Conservation (phyloP, 768 basidiomycete species). For the Serendipita sp. region DNA sequence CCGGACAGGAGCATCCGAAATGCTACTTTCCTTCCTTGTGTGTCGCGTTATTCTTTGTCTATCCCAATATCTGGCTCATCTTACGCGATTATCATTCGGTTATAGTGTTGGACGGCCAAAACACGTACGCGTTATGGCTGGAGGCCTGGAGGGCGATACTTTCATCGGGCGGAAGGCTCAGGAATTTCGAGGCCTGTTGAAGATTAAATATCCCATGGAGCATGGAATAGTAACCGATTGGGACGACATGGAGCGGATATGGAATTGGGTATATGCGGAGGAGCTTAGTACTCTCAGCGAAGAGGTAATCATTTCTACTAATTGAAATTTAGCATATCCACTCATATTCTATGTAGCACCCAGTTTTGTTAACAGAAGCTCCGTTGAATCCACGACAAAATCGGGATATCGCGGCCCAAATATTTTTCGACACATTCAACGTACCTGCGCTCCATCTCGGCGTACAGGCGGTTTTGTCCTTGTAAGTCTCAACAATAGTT, state of each 20-base stretch:
- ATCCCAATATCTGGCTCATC: background rate
- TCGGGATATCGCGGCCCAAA: constrained; percentile 91
- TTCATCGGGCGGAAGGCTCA: constrained; percentile 94
- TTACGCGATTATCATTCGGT: background rate
- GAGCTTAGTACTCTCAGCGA: constrained; percentile 91
- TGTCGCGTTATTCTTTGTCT: constrained; percentile 3
- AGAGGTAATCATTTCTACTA: constrained; percentile 45
- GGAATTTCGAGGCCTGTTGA: constrained; percentile 85
- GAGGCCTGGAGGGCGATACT: constrained; percentile 86
- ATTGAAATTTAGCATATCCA: background rate
- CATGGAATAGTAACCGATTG: constrained; percentile 98
- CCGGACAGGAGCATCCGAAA: constrained; percentile 97
- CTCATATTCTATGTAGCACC: constrained; percentile 46
- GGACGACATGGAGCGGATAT: constrained; percentile 99
- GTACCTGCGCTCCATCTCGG: constrained; percentile 94
- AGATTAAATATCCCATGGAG: constrained; percentile 98
- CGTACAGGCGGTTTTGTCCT: constrained; percentile 88
- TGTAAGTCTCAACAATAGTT: constrained; percentile 41
- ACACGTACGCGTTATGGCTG: constrained; percentile 95
- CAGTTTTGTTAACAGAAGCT: constrained; percentile 91
- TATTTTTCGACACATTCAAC: constrained; percentile 99
- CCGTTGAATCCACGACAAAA: constrained; percentile 94
- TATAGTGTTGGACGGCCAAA: constrained; percentile 88
- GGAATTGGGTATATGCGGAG: constrained; percentile 95
- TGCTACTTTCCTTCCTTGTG: constrained; percentile 99